A percentile compares a stretch with the other conserved stretches of the same genome.
phyloP scores from a whole-genome alignment of 768 basidiomycete genomes.

The Cyclocybe cylindracea region DNA sequence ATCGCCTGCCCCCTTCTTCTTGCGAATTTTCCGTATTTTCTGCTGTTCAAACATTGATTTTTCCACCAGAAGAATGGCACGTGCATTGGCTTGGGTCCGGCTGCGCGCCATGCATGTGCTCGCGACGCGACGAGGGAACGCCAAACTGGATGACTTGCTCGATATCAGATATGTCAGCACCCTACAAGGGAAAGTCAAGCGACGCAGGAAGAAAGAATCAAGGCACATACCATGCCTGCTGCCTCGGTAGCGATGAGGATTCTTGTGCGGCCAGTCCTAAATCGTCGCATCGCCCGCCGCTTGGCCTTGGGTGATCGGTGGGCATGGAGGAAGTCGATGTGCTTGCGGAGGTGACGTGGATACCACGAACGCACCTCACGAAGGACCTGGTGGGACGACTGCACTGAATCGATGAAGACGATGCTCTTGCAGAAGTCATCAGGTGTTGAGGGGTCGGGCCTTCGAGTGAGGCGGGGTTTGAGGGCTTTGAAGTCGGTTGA shows the following conservation, averaged over 20 bases:
- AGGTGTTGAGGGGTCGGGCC: not conserved
- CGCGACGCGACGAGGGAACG: conserved; percentile 27
- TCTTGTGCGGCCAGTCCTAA: conserved; percentile 20
- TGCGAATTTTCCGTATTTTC: conserved; percentile 12
- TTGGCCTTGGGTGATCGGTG: conserved; percentile 19
- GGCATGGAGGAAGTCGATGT: conserved; percentile 27
- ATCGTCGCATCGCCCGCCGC: conserved; percentile 23
- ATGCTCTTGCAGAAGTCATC: conserved; percentile 22
- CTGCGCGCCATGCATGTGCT: conserved; percentile 29
- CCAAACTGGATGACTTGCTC: conserved; percentile 35
- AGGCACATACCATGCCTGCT: conserved; percentile 34
- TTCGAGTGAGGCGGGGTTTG: conserved; percentile 4
- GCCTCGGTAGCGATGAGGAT: conserved; percentile 35
- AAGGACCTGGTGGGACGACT: conserved; percentile 13
- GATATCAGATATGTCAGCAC: conserved; percentile 36
- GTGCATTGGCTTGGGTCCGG: conserved; percentile 16
- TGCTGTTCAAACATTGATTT: conserved; percentile 27
- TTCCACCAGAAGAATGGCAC: conserved; percentile 27
- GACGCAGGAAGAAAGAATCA: too few species aligned
- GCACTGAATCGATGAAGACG: conserved; percentile 23
- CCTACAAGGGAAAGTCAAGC: conserved; percentile 16
- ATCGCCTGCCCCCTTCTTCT: not conserved
- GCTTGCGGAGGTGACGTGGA: conserved; percentile 6
- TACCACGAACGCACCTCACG: conserved; percentile 14
- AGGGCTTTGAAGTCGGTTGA: conserved; percentile 24